Conservation (phyloP, 495 filamentous ascomycete genomes). For the Clohesyomyces aquaticus region DNA sequence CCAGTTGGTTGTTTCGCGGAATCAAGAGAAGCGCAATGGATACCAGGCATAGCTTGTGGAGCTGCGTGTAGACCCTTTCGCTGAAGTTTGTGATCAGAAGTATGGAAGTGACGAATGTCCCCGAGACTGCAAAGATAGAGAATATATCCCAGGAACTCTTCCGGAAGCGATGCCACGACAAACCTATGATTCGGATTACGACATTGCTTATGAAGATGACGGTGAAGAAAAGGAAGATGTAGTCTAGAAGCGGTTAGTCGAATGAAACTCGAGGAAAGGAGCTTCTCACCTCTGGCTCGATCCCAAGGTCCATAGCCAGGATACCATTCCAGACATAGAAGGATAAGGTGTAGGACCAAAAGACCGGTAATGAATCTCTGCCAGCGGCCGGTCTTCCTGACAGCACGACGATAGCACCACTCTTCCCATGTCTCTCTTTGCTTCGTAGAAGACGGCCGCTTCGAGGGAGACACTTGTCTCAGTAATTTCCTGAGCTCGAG, state of each 20-base stretch:
- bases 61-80: constrained; percentile 66
- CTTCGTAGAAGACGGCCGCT: constrained; percentile 75
- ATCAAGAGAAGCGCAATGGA: constrained; percentile 90
- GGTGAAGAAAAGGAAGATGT: constrained; percentile 81
- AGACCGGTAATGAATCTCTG: constrained; percentile 76
- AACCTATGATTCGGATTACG: constrained; percentile 78
- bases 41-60: constrained; percentile 94
- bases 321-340: constrained; percentile 86
- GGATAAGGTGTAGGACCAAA: constrained; percentile 78
- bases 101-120: constrained; percentile 76
- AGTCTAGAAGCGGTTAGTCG: constrained; percentile 50
- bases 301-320: constrained; percentile 70
- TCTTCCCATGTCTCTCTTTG: constrained; percentile 75
- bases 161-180: constrained; percentile 91
- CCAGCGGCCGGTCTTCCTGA: constrained; percentile 94
- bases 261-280: not conserved
- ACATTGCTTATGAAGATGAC: constrained; percentile 86
- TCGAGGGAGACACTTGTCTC: constrained; percentile 90
- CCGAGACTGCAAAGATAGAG: constrained; percentile 81
- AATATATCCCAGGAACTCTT: constrained; percentile 96
- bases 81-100: constrained; percentile 62
- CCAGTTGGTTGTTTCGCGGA: constrained; percentile 93
- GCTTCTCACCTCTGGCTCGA: constrained; percentile 56
- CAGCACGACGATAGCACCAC: constrained; percentile 92
- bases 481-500: constrained; percentile 92